These are phyloP conservation scores for Fagus sylvatica DNA, from an alignment of 306 rosid genomes.

Conservation along the genomic window DNA sequence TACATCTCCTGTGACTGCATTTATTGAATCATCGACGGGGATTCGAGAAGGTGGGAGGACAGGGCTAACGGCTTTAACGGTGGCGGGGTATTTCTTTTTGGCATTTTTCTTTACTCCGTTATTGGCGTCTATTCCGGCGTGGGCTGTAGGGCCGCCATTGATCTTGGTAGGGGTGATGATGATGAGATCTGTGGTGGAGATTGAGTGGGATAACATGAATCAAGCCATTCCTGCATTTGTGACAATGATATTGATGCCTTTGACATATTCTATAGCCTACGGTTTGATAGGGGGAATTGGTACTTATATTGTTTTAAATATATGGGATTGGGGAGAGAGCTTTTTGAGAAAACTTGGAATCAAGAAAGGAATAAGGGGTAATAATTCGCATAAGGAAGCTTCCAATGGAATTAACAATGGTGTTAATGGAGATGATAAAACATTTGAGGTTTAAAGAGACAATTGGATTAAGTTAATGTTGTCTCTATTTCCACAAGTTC, in stretches of 20 bases:
- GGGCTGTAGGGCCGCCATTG: conserved; percentile 99
- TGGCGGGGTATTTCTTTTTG: conserved; percentile 59
- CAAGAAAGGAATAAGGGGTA: not conserved
- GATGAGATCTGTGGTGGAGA: conserved; percentile 94
- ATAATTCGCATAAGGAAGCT: not conserved
- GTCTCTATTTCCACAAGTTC: no score
- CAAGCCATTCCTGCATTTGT: conserved; percentile 92
- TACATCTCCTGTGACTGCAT: conserved; percentile 91
- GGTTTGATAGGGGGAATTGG: conserved; percentile 92
- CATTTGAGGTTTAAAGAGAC: not conserved
- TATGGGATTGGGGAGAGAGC: conserved; percentile 57
- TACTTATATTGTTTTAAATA: conserved; percentile 57
- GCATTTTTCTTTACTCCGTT: conserved; percentile 91
- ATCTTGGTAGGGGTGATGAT: conserved; percentile 93
- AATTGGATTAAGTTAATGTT: no score
- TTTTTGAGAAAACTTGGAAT: not conserved
- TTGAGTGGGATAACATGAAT: conserved; percentile 92
- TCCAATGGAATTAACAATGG: conserved; percentile 2
- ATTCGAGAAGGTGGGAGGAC: conserved; percentile 91
- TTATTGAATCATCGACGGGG: conserved; percentile 87
- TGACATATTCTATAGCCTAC: conserved; percentile 87
- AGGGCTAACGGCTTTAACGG: conserved; percentile 84
- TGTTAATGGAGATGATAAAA: conserved; percentile 1
- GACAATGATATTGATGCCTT: conserved; percentile 78
- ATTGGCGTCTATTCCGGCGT: conserved; percentile 94